phyloP scores from a whole-genome alignment of 2,329 filamentous ascomycete genomes.

The Fusarium nodosum region DNA sequence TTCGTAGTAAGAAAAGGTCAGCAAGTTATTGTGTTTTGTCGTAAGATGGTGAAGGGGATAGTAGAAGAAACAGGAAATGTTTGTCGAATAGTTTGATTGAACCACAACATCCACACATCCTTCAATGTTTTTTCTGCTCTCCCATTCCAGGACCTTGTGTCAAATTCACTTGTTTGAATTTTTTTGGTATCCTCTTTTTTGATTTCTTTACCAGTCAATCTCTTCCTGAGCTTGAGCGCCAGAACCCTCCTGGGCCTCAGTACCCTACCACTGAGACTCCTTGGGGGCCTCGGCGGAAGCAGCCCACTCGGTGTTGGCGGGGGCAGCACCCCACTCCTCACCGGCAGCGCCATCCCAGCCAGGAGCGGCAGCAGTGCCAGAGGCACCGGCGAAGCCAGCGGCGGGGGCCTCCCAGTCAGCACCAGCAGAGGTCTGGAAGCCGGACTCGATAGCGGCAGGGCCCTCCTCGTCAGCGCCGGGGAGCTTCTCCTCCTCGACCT shows the following conservation, averaged over 20 bases:
- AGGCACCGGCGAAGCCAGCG: conserved; percentile 75
- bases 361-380: conserved; percentile 59
- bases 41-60: conserved; percentile 37
- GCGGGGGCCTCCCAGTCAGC: conserved; percentile 90
- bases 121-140: conserved; percentile 36
- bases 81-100: conserved; percentile 49
- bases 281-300: conserved; percentile 69
- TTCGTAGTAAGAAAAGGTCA: conserved; percentile 18
- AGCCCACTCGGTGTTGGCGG: conserved; percentile 77
- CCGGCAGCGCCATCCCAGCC: conserved; percentile 71
- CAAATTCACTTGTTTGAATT: conserved; percentile 35
- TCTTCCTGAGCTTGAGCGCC: not conserved
- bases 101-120: conserved; percentile 45
- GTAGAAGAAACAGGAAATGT: conserved; percentile 37
- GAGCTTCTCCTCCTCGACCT: conserved; percentile 92
- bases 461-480: conserved; percentile 88
- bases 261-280: conserved; percentile 67
- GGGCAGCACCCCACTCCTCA: conserved; percentile 75
- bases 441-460: conserved; percentile 80
- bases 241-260: conserved; percentile 39
- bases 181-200: conserved; percentile 42
- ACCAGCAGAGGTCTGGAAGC: conserved; percentile 72
- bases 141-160: conserved; percentile 25
- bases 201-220: conserved; percentile 40
- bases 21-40: conserved; percentile 18